Base-by-base conservation (phyloP, 192 early-diverging fungal genomes). In the Coemansia aciculifera region DNA sequence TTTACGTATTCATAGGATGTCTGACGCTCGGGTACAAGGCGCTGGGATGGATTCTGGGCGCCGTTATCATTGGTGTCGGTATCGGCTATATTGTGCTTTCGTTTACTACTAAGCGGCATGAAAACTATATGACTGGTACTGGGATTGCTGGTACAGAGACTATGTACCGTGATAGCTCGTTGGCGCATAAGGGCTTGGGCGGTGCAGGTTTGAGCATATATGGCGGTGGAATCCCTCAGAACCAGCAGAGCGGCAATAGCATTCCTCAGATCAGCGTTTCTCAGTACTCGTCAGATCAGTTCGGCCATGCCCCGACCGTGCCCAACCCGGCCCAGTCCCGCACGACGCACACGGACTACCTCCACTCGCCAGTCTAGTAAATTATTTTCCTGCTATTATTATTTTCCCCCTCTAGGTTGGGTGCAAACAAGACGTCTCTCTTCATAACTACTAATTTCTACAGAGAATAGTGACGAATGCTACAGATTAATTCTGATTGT, bases 1-100 rank as follows among this genome's bases (percentile, higher is more conserved):
- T 83, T 38, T 83, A 83, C 48, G 67, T 83, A 15, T 77, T 83
- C 54, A 69, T 83, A 6, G 80, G 80, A 34, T 83, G 80, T 29
- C 49, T 83, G 49, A 78, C 72, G 1, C 72, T 83, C 0, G 80
- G 80, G 0, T 52, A 74, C 59, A 68, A 68, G 40, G 63, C 80
- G 27, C 59, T 72, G 13, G 75, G 75, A 17, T 78, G 75, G 75
- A 59, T 78, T 11, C 54, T 78, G 13, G 80, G 80, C 8, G 62
- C 80, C 19, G 48, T 83, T 32, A 83, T 83, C 38, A 71, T 66
- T 10, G 80, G 54, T 12, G 64, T 74, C 29, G 80, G 80, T 27
- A 66, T 69, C 0, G 62, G 44, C 0, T 77, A 78, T 27, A 63
- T 83, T n/a, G 72, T 75, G 39, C 67, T 83, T 8, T 77, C 72